Evolutionary conservation across 1,284 basidiomycete species (phyloP).

Genomic region (Hortiboletus rubellus): DNA sequence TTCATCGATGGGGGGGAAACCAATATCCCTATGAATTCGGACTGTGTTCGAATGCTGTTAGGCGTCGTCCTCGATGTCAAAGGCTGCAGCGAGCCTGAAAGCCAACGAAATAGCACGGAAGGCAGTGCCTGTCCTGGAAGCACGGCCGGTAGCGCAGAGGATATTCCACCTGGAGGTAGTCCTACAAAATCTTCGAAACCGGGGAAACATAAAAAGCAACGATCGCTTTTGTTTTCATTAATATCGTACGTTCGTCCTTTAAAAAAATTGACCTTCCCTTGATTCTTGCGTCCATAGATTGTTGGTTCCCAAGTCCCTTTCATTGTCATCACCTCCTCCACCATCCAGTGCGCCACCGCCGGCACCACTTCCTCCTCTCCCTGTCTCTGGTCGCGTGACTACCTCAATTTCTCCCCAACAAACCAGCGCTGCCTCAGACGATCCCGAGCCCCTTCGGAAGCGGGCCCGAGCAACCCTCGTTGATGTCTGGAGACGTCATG

Average conservation of each 20-base stretch:
- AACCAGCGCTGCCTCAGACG: constrained; percentile 23
- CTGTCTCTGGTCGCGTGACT: constrained; percentile 14
- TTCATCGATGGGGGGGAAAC: constrained; percentile 58
- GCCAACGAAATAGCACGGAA: constrained; percentile 26
- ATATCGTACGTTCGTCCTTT: constrained; percentile 50
- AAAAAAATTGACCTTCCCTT: constrained; percentile 1
- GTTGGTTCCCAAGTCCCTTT: constrained; percentile 38
- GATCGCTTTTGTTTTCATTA: constrained; percentile 65
- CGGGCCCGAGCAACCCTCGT: constrained; percentile 74
- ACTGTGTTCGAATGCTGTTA: constrained; percentile 47
- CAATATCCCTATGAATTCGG: constrained; percentile 47
- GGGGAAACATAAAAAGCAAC: constrained; percentile 55
- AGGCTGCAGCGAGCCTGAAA: constrained; percentile 40
- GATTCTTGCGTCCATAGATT: constrained; percentile 33
- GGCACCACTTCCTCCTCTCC: constrained; percentile 26
- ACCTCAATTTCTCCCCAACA: constrained; percentile 10
- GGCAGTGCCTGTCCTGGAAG: constrained; percentile 39
- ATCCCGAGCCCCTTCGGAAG: constrained; percentile 49
- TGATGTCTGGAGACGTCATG: constrained; percentile 70
- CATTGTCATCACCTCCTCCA: constrained; percentile 27
- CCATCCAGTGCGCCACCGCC: constrained; percentile 33
- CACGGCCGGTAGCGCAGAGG: constrained; percentile 19
- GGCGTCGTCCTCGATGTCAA: constrained; percentile 56
- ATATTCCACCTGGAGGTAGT: constrained; percentile 1
- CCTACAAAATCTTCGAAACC: constrained; percentile 23